Evolutionary conservation across 1,139 yeast species (phyloP).

Genomic region (Zygoascus sp.): DNA sequence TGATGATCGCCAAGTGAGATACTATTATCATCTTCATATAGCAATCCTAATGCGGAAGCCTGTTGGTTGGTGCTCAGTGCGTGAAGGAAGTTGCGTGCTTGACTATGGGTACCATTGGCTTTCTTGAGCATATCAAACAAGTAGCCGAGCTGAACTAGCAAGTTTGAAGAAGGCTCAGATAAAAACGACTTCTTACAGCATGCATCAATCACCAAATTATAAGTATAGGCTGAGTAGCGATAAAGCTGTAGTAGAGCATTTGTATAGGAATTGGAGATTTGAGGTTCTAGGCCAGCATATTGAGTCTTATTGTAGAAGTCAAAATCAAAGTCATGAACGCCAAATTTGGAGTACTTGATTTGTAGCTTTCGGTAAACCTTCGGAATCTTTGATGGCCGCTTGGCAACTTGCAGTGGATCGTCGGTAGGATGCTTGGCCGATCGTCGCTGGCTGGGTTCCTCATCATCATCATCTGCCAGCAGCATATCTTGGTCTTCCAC

Average conservation of each 20-base stretch:
- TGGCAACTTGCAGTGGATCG: neutral
- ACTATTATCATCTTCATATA: constrained; percentile 42
- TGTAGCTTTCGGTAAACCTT: constrained; percentile 71
- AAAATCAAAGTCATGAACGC: constrained; percentile 92
- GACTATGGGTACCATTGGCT: constrained; percentile 66
- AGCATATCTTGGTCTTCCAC: constrained; percentile 24
- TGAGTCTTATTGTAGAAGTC: constrained; percentile 70
- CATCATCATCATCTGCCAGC: constrained; percentile 26
- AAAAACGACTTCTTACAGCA: constrained; percentile 10
- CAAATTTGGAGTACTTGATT: constrained; percentile 82
- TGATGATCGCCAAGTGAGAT: constrained; percentile 1
- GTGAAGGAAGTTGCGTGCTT: constrained; percentile 65
- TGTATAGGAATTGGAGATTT: constrained; percentile 73
- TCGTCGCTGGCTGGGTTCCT: constrained; percentile 12
- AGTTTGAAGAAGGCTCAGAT: constrained; percentile 37
- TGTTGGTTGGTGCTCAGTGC: constrained; percentile 41
- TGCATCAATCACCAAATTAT: constrained; percentile 50
- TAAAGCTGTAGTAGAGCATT: constrained; percentile 81
- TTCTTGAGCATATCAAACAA: constrained; percentile 86
- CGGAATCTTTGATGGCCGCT: constrained; percentile 40
- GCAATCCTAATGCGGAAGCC: constrained; percentile 44
- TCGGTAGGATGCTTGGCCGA: neutral
- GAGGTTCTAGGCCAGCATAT: constrained; percentile 85
- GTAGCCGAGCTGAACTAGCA: constrained; percentile 80
- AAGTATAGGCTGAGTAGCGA: constrained; percentile 68